Evolutionary conservation across 116 monocot species (phyloP), one percentile per base, ranked within the genome.

Genomic region (Phalaenopsis hybrid): DNA sequence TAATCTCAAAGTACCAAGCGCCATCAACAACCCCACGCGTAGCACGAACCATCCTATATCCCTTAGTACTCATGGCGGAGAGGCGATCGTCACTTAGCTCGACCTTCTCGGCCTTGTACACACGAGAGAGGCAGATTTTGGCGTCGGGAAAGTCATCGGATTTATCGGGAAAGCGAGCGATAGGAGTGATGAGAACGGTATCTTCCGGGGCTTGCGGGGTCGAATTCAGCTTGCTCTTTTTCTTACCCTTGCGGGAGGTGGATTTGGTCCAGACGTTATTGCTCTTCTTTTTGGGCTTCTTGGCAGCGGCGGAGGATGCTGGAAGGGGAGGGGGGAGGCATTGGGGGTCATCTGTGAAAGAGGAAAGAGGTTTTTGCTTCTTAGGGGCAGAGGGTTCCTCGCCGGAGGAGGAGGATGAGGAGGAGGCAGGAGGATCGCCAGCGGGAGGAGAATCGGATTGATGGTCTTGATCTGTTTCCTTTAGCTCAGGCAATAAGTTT

Each of bases 41-140:
- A 44, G 99, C 92, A 31, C 99, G 88, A 20, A 99, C 99, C 95
- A 95, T 99, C 21, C 99, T 84, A 84, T 95, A 99, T 9, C 99
- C 99, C 83, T 95, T 99, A 65, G 89, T 86, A 84, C 93, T 90
- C 78, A 85, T 86, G 43, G 99, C 95, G 9, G 92, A 75, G 34
- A 99, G 90, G 67, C 99, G 95, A 81, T 93, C 95, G 10, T 99
- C 95, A 46, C 88, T 87, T 23, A 99, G 92, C 78, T 99, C 99
- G 57, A 99, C 87, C 68, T 88, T 86, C 70, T 99, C 99, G 21
- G 99, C 93, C 90, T 99, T 99, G 88, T 92, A 88, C 45, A 88
- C 77, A 55, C 90, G 84, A 61, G 95, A 95, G 63, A 99, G 91
- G 86, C 90, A 91, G 82, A 95, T 89, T 44, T 76, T 17, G 5